Percentiles rank a stretch among this genome's conserved stretches.
phyloP scores from a whole-genome alignment of 768 basidiomycete genomes.

The Ephemerocybe angulata region DNA sequence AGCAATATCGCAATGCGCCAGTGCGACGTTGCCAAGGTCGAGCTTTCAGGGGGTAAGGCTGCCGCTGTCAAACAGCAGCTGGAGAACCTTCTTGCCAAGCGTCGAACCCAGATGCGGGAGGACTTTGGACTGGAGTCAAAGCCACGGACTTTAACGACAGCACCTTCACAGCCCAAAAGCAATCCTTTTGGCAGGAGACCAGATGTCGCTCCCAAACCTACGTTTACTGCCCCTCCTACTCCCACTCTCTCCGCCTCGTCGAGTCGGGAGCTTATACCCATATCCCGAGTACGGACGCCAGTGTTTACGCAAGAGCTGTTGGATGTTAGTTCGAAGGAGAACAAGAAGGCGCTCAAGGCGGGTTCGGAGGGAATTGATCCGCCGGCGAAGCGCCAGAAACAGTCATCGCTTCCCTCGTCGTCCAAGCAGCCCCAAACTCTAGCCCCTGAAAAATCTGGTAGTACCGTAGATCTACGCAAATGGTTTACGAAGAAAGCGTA shows the following conservation, averaged over 20 bases:
- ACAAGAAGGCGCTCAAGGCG: neutral
- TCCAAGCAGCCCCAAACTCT: neutral
- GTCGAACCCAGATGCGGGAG: neutral
- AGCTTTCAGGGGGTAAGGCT: neutral
- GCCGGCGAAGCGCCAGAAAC: constrained; percentile 1
- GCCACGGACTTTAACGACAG: neutral
- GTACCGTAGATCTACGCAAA: neutral
- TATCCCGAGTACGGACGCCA: constrained; percentile 11
- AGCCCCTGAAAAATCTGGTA: neutral
- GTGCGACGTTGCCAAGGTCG: constrained; percentile 7
- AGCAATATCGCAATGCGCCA: neutral
- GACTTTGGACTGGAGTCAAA: constrained; percentile 1
- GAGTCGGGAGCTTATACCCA: constrained; percentile 7
- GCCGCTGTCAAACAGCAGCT: neutral
- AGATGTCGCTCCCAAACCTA: neutral
- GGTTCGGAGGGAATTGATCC: neutral
- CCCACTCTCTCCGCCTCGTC: neutral
- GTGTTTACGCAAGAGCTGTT: constrained; percentile 12
- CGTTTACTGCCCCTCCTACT: no score
- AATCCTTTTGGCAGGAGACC: constrained; percentile 7
- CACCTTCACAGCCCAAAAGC: neutral
- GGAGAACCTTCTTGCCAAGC: neutral
- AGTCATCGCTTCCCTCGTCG: neutral
- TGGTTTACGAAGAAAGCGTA: neutral
- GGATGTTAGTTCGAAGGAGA: neutral